Conservation (phyloP, 306 rosid species). For the Cucumis hystrix region DNA sequence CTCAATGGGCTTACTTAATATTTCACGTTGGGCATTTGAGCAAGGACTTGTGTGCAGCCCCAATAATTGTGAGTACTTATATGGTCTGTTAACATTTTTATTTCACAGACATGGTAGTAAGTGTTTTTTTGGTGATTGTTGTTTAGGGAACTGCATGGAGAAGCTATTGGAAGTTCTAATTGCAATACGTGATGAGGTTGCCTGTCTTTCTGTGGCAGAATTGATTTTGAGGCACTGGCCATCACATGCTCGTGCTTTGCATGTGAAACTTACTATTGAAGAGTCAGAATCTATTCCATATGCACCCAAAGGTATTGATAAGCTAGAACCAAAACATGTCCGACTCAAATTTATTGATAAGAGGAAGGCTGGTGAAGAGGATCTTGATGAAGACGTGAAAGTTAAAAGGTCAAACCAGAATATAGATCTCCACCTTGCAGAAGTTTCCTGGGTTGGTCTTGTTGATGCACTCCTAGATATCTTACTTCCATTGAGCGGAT, state of each 20-base stretch:
- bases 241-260: constrained; percentile 88
- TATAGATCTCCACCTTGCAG: constrained; percentile 52
- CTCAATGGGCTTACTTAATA: constrained; percentile 74
- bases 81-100: not conserved
- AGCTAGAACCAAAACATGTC: constrained; percentile 80
- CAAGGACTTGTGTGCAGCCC: constrained; percentile 97
- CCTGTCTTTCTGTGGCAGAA: constrained; percentile 85
- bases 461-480: constrained; percentile 59
- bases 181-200: constrained; percentile 95
- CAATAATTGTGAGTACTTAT: constrained; percentile 63
- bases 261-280: constrained; percentile 67
- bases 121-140: constrained; percentile 4
- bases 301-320: constrained; percentile 96
- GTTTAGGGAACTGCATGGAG: constrained; percentile 99
- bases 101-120: constrained; percentile 10
- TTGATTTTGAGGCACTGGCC: constrained; percentile 98
- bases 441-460: constrained; percentile 74
- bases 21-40: constrained; percentile 99
- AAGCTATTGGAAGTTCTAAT: constrained; percentile 96
- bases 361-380: constrained; percentile 55
- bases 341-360: constrained; percentile 72
- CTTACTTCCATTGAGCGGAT: constrained; percentile 32
- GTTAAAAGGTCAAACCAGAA: constrained; percentile 61
- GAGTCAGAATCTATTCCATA: constrained; percentile 65
- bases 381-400: constrained; percentile 38